Evolutionary conservation across 768 basidiomycete genomes (phyloP).

Genomic region (Podaxis pistillaris): DNA sequence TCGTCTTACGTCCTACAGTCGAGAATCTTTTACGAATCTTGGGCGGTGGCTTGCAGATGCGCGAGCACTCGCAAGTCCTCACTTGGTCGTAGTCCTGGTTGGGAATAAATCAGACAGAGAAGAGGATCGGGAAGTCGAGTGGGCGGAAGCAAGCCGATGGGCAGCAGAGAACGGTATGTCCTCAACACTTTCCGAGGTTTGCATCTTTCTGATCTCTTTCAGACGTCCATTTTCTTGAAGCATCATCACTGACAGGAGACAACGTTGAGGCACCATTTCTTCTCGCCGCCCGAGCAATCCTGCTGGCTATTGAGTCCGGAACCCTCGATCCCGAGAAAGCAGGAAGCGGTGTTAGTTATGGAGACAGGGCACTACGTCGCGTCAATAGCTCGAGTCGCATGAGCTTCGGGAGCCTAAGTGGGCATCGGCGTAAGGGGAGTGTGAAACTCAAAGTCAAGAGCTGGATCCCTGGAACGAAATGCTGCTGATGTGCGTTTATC

Average conservation of each 20-base stretch:
- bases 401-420: constrained; percentile 81
- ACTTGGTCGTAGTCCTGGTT: constrained; percentile 86
- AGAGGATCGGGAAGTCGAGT: constrained; percentile 93
- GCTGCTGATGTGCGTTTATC: constrained; percentile 38
- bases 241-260: constrained; percentile 88
- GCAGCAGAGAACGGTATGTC: constrained; percentile 88
- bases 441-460: constrained; percentile 59
- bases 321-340: constrained; percentile 90
- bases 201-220: constrained; percentile 12
- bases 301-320: constrained; percentile 89
- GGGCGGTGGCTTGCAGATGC: constrained; percentile 93
- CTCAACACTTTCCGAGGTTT: not conserved
- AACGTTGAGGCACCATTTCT: constrained; percentile 95
- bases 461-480: constrained; percentile 65
- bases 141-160: constrained; percentile 93
- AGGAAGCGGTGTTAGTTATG: constrained; percentile 95
- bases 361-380: constrained; percentile 87
- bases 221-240: constrained; percentile 94
- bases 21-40: constrained; percentile 81
- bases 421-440: constrained; percentile 57
- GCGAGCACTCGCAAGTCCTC: constrained; percentile 86
- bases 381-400: constrained; percentile 89
- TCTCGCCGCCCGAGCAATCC: constrained; percentile 80
- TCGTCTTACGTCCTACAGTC: constrained; percentile 45
- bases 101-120: constrained; percentile 96